phyloP scores from a whole-genome alignment of 805 yeast species.

The Scheffersomyces coipomensis region DNA sequence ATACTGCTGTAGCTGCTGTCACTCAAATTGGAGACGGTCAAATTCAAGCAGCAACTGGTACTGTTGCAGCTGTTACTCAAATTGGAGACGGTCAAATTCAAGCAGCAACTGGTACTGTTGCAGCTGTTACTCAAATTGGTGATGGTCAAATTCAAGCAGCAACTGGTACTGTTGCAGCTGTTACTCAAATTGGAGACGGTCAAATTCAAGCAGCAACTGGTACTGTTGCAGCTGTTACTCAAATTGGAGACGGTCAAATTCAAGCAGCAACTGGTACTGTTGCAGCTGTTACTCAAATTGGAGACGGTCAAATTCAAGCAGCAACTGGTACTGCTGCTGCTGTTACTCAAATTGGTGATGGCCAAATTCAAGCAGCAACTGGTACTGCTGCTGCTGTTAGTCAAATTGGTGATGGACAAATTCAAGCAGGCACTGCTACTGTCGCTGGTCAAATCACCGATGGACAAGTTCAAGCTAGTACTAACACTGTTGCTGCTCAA shows the following conservation, averaged over 20 bases:
- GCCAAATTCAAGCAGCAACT: constrained; percentile 25
- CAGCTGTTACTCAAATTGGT: constrained; percentile 30
- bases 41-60: constrained; percentile 23
- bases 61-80: constrained; percentile 25
- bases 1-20: constrained; percentile 19
- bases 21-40: constrained; percentile 50
- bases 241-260: constrained; percentile 48
- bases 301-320: constrained; percentile 30
- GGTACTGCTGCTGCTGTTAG: constrained; percentile 18
- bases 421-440: constrained; percentile 13
- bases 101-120: constrained; percentile 13
- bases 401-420: constrained; percentile 42
- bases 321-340: constrained; percentile 23
- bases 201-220: constrained; percentile 38
- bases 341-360: constrained; percentile 34
- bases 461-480: constrained; percentile 34
- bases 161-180: constrained; percentile 17
- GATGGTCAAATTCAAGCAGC: constrained; percentile 47
- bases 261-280: constrained; percentile 28
- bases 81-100: constrained; percentile 37
- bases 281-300: constrained; percentile 26
- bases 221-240: constrained; percentile 21
- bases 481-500: constrained; percentile 21
- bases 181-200: constrained; percentile 47
- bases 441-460: constrained; percentile 28